Conservation (phyloP, 1,139 yeast species). For the Candida gigantensis region DNA sequence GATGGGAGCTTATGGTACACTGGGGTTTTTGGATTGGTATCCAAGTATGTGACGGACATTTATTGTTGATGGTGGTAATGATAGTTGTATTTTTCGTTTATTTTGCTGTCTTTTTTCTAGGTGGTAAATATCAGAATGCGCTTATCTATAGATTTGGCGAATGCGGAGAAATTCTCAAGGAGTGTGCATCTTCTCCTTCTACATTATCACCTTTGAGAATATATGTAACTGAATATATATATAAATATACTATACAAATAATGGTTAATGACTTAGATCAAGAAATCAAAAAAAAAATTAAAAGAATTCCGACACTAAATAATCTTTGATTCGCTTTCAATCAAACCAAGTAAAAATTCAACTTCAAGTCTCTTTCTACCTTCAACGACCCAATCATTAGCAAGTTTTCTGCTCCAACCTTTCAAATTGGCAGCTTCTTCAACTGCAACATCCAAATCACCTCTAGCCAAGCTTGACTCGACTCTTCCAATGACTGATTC, state of each 20-base stretch:
- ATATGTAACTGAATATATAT: neutral
- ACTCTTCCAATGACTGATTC: constrained; percentile 90
- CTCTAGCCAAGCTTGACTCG: constrained; percentile 70
- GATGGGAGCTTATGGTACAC: constrained; percentile 25
- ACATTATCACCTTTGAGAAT: neutral
- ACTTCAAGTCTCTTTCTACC: constrained; percentile 88
- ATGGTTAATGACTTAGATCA: neutral
- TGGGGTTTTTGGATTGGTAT: constrained; percentile 27
- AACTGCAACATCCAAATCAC: constrained; percentile 83
- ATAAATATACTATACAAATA: constrained; percentile 3
- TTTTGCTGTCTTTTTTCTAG: too few relatives aligned
- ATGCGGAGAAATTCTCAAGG: too few relatives aligned
- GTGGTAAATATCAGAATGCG: too few relatives aligned
- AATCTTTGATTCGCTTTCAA: constrained; percentile 58
- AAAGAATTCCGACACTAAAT: constrained; percentile 18
- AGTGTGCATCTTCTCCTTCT: too few relatives aligned
- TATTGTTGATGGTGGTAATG: neutral
- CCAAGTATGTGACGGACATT: constrained; percentile 12
- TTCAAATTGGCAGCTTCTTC: constrained; percentile 87
- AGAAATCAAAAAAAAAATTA: neutral
- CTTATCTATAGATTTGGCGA: too few relatives aligned
- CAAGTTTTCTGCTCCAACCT: constrained; percentile 92
- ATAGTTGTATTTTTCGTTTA: too few relatives aligned
- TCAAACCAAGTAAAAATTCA: constrained; percentile 70
- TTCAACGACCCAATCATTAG: constrained; percentile 87